Evolutionary conservation across 805 yeast genomes (phyloP).

Genomic region (Henningerozyma blattae): DNA sequence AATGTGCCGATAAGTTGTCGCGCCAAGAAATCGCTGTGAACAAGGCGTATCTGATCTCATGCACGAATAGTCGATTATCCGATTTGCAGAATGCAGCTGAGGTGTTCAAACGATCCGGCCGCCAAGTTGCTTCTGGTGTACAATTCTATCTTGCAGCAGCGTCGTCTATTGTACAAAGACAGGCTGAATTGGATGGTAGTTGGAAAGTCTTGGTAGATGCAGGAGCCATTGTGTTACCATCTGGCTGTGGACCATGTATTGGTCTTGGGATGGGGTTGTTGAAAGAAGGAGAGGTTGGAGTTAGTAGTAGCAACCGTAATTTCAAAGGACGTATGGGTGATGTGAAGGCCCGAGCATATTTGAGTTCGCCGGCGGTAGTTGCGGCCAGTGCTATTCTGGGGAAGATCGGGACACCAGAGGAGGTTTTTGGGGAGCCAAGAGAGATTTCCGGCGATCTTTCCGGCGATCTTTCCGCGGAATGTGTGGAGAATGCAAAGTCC

Average conservation of each 20-base stretch:
- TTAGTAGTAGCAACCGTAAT: conserved; percentile 95
- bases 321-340: conserved; percentile 99
- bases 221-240: conserved; percentile 90
- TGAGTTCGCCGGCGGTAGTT: conserved; percentile 96
- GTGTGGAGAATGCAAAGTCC: too few relatives aligned
- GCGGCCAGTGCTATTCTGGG: conserved; percentile 98
- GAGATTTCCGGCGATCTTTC: conserved; percentile 79
- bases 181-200: conserved; percentile 83
- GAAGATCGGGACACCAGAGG: conserved; percentile 84
- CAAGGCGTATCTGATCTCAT: conserved; percentile 95
- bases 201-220: conserved; percentile 86
- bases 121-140: conserved; percentile 76
- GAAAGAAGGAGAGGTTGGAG: conserved; percentile 95
- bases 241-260: conserved; percentile 99
- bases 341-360: conserved; percentile 86
- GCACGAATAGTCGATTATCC: conserved; percentile 89
- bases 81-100: conserved; percentile 94
- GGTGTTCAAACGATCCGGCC: conserved; percentile 43
- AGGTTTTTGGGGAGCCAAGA: conserved; percentile 79
- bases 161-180: conserved; percentile 81
- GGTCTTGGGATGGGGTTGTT: conserved; percentile 92
- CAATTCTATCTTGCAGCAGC: conserved; percentile 98
- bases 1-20: conserved; percentile 63
- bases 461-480: too few relatives aligned
- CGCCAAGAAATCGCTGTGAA: conserved; percentile 63